phyloP scores from a whole-genome alignment of 768 basidiomycete genomes.

The Boletus sp. region DNA sequence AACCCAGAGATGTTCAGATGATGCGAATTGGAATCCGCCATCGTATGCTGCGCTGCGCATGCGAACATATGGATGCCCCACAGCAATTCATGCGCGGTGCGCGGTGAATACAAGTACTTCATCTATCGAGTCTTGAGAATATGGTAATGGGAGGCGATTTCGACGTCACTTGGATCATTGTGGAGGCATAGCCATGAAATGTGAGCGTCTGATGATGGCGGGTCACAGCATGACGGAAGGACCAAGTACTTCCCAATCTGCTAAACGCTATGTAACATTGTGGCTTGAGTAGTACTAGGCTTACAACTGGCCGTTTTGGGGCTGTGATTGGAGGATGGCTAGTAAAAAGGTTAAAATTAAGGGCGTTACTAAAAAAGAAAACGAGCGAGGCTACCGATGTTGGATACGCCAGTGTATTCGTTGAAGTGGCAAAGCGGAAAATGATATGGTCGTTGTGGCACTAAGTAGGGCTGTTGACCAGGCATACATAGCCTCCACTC shows the following conservation, averaged over 20 bases:
- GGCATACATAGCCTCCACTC: too few species aligned
- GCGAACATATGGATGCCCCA: background rate
- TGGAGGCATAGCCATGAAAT: background rate
- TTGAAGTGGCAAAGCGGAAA: too few species aligned
- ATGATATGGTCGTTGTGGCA: too few species aligned
- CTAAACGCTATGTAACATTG: too few species aligned
- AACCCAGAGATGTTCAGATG: background rate
- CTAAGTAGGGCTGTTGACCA: too few species aligned
- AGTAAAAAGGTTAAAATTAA: too few species aligned
- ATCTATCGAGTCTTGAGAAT: background rate
- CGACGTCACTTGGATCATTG: conserved; percentile 3
- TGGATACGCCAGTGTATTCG: background rate
- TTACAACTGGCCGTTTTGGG: too few species aligned
- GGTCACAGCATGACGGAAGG: background rate
- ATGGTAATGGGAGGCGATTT: background rate
- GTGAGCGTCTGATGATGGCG: background rate
- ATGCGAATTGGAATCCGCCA: background rate
- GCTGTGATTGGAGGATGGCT: too few species aligned
- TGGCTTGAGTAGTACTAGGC: too few species aligned
- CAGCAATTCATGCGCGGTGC: background rate
- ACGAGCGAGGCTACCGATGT: too few species aligned
- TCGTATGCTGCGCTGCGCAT: background rate
- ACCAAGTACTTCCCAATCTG: background rate
- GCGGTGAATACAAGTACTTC: background rate
- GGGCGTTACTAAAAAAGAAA: too few species aligned